Evolutionary conservation across 2,329 filamentous ascomycete species (phyloP), one percentile per base, ranked within the genome.

Genomic region (Neurospora sp.): DNA sequence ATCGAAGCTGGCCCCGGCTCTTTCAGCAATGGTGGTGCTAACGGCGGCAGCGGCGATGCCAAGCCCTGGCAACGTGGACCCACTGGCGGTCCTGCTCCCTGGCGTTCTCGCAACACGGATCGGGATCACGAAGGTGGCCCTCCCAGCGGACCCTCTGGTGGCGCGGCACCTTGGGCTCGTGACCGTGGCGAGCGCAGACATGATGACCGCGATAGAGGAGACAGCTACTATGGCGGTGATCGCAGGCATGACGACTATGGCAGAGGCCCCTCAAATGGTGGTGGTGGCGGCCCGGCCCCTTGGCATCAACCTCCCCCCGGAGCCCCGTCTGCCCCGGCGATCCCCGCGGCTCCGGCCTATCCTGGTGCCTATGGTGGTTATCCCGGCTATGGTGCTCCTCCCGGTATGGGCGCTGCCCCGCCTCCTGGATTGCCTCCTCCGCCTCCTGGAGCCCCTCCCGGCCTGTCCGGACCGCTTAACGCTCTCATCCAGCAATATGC

Each of bases 51-150:
- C 70, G 84, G 83, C 73, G 89, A 91, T 75, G 84, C 87, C 75
- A 95, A 93, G 81, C 94, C 94, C 68, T 97, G 93, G 93, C 91
- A 97, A 79, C 89, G 92, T 77, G 92, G 91, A 43, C 92, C 93
- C 19, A 93, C 91, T 38, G 93, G 92, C 70, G 93, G 90, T 71
- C 87, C 92, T 78, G 93, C 93, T 74, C 93, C 93, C 8, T 97
- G 94, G 93, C 85, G 87, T 71, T 81, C 80, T 38, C 85, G 88
- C 73, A 82, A 81, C 78, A 84, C 86, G 66, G 85, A 88, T 71
- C 82, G 84, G 74, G 82, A 83, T 67, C 78, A 81, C 69, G 83
- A 85, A 68, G 77, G 76, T 43, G 74, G 75, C 70, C 80, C 81
- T 62, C 79, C 80, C 38, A 78, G 80, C 71, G 79, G 80, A 68